Base-by-base conservation (phyloP, 2,329 filamentous ascomycete genomes). In the Colletotrichum phormii region DNA sequence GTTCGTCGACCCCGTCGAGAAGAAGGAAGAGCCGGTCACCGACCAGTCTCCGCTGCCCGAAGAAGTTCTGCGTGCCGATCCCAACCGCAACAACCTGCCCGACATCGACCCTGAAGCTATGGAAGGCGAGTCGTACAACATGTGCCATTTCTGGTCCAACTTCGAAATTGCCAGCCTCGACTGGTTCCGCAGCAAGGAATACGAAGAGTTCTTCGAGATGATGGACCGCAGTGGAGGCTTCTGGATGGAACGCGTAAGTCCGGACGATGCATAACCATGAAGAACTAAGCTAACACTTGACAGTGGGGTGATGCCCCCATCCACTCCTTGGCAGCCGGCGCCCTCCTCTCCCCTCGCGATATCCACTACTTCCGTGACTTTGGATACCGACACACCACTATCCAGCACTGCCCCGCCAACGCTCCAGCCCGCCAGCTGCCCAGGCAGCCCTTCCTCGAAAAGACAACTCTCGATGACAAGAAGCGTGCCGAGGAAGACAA, bases 61-160 rank as follows among this genome's bases (percentile, higher is more conserved):
- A 77, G 94, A 97, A 79, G 93, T 97, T 55, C 84, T 97, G 26
- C 91, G 92, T 77, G 91, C 90, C 62, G 93, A 97, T 74, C 91
- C 94, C 29, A 91, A 90, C 49, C 88, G 89, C 67, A 91, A 92
- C 75, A 89, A 89, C 42, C 84, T 95, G n/a, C 91, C 93, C 35
- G 91, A 97, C 54, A 93, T 98, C 69, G 95, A 98, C 79, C 92
- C 93, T 0, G 95, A 98, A 80, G 90, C 92, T 54, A 99, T 99
- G 97, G 96, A 98, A 81, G 95, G 95, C 75, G 97, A 99, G 82
- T 94, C 92, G 78, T 99, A 99, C 88, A 99, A 99, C 86, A 99
- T 99, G 97, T 99, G 97, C 82, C 97, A 99, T 86, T 99, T 98
- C 87, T 99, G 97, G 97, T 98, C 95, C 82, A 99, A 99, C 83